Base-by-base conservation (phyloP, 2,329 filamentous ascomycete species). In the Verticillium nubilum region DNA sequence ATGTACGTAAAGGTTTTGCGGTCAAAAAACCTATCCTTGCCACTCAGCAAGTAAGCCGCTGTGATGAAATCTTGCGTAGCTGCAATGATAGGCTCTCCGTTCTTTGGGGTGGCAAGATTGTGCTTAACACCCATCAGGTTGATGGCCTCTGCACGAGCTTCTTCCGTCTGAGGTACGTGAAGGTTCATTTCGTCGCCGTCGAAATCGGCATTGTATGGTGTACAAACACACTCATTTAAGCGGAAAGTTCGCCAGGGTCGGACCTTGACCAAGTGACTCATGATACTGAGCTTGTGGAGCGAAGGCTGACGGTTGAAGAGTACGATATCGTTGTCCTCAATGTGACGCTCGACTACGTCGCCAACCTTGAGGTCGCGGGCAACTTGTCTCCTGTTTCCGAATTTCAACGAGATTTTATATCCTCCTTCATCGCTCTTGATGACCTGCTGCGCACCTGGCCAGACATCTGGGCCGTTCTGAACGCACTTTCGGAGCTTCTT, bases 41-140 rank as follows among this genome's bases (percentile, higher is more conserved):
- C 90, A 67, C 92, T 97, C 27, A 98, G 80, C 4, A 98, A 78
- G 70, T 92, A 99, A 0, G 95, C 91, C 4, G 93, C 93, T 27
- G 94, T 98, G 67, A 99, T 98, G 77, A 99, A 99, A 80, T 99
- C 95, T 70, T 99, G 95, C 29, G 96, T 99, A n/a, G 95, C 94
- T 19, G 93, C 92, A 76, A 99, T 98, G 67, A 99, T 96, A 1
- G 95, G 95, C 67, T 97, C 94, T 70, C 95, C 95, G 76, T 98
- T 98, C 75, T 97, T 97, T 1, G 95, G 95, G 0, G 95, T 99
- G 3, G 90, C 90, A 60, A 99, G 76, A 72, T 99, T 99, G 79
- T 98, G 87, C 76, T 97, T 97, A 59, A 99, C 93, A 50, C 95
- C 95, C 95, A 99, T 99, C 54, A 99, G 78, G 66, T 94, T 92